A percentile compares a stretch with the other conserved stretches of the same genome.
Conservation (phyloP, 2,329 filamentous ascomycete species). For the Cephalotrichum gorgonifer region DNA sequence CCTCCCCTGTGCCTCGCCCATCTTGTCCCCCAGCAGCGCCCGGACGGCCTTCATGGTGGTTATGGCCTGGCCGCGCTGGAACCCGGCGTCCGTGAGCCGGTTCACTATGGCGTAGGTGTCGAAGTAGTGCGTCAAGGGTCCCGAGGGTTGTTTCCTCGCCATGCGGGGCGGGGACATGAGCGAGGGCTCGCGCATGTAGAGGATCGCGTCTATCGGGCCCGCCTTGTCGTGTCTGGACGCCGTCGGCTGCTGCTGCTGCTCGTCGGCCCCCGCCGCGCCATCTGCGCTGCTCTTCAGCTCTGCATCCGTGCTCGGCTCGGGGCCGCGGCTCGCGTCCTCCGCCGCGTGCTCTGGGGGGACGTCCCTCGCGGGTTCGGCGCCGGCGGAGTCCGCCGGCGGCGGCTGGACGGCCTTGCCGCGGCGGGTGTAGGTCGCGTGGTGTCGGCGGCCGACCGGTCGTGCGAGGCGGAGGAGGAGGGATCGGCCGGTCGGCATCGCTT, state of each 20-base stretch:
- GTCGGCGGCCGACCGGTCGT: not conserved
- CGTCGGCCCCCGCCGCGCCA: not conserved
- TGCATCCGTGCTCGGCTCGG: not conserved
- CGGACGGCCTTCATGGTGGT: slow-evolving; percentile 90
- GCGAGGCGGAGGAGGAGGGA: not conserved
- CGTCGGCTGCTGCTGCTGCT: not conserved
- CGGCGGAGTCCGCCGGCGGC: not conserved
- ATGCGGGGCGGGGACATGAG: not conserved
- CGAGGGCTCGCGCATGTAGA: slow-evolving; percentile 2
- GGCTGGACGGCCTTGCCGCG: slow-evolving; percentile 10
- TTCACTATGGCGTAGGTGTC: slow-evolving; percentile 87
- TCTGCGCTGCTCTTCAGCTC: not conserved
- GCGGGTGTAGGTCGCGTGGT: not conserved
- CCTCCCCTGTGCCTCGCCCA: slow-evolving; percentile 68
- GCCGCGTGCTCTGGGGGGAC: not conserved
- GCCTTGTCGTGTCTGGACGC: not conserved
- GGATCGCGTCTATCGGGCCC: slow-evolving; percentile 4
- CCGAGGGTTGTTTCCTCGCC: not conserved
- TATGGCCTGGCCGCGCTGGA: slow-evolving; percentile 63
- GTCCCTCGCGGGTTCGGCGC: not conserved
- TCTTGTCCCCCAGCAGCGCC: slow-evolving; percentile 63
- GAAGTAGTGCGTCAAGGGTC: slow-evolving; percentile 89
- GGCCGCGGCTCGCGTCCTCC: not conserved
- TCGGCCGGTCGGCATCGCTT: slow-evolving; percentile 1
- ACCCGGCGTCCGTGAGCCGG: slow-evolving; percentile 60